These are phyloP conservation scores for Populus hybrid DNA, from an alignment of 441 rosid genomes.

Conservation along the genomic window DNA sequence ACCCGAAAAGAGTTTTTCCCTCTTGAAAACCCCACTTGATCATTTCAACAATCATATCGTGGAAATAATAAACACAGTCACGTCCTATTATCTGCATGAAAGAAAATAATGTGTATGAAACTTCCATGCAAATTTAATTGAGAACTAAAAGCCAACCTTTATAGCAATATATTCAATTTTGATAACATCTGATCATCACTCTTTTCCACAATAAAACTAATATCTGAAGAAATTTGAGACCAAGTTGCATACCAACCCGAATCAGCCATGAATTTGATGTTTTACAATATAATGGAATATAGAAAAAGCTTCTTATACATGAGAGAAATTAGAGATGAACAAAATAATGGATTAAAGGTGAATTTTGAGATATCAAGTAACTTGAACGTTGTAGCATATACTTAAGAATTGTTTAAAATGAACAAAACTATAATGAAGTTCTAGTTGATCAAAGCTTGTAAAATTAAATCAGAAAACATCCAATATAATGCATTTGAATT, in stretches of 20 bases:
- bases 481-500: background rate
- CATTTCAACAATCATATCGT: conserved; percentile 96
- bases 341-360: too few relatives aligned
- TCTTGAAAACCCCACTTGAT: conserved; percentile 91
- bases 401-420: background rate
- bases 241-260: background rate
- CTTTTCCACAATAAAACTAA: background rate
- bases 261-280: background rate
- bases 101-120: background rate
- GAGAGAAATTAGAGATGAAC: background rate
- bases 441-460: background rate
- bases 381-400: background rate
- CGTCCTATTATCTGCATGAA: conserved; percentile 69
- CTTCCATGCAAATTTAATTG: background rate
- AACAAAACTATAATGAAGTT: background rate
- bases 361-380: background rate
- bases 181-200: background rate
- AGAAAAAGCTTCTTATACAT: background rate
- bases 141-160: background rate
- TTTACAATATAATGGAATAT: background rate
- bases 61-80: conserved; percentile 80
- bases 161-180: background rate
- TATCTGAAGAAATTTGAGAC: background rate
- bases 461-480: background rate
- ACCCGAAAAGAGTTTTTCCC: conserved; percentile 90